Evolutionary conservation across 2,329 filamentous ascomycete species (phyloP), one percentile per base, ranked within the genome.

Genomic region (Penicillium sp.): DNA sequence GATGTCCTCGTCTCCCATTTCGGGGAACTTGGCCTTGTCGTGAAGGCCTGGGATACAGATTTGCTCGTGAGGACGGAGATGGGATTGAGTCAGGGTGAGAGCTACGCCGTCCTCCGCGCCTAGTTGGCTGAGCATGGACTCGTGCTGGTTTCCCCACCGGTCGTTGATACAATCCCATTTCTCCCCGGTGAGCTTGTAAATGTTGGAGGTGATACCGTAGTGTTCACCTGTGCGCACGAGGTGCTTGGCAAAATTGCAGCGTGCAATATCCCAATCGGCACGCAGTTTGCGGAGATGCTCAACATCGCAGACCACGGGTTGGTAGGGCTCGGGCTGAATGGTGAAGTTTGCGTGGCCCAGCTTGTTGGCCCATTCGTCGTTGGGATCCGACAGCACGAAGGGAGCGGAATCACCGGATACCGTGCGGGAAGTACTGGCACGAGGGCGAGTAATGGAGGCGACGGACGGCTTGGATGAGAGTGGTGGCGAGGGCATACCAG

Each of bases 321-420:
- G 72, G 65, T 96, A 96, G 0, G 92, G 92, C 67, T 86, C 83
- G 0, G 92, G 92, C 20, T 83, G 76, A 61, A 97, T 95, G 63
- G 83, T 92, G 69, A 95, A 96, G 75, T 97, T 96, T 58, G 92
- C 92, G 68, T 97, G 92, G 25, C 92, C 92, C 13, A 97, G 82
- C 50, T 84, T 85, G 65, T 87, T 83, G 1, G 89, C 87, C 92
- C 92, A 96, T 60, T 87, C 84, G 67, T 95, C 90, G 44, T 85
- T 79, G 5, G 68, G 64, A 35, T 85, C 83, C 49, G 88, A 83
- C n/a, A 84, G 75, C 48, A 86, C 75, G 56, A 91, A 83, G 4
- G 82, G 80, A 4, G 78, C 31, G 81, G 75, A 46, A 70, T 81
- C 60, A 69, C 74, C 61, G 73, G 80, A 69, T 64, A 70, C 55